Percentiles rank a stretch among this genome's conserved stretches.
Conservation (phyloP, 169 alveolate genomes). For the Plasmodium ovale region DNA sequence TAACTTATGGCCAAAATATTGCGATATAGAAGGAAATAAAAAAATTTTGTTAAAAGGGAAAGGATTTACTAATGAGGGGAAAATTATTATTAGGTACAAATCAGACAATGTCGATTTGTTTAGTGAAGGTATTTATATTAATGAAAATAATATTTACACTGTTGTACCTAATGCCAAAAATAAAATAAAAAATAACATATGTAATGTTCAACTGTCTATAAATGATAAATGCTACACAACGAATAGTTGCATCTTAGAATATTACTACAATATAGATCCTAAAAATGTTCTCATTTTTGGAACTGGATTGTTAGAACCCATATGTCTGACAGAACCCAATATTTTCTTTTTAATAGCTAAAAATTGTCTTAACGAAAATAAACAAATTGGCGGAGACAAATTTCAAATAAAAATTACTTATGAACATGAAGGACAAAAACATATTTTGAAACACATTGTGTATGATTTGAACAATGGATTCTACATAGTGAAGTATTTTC, state of each 20-base stretch:
- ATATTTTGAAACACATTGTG: constrained; percentile 21
- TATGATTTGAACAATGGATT: constrained; percentile 61
- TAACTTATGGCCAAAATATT: constrained; percentile 29
- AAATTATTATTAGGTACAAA: constrained; percentile 27
- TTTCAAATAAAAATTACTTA: constrained; percentile 49
- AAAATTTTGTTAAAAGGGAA: constrained; percentile 56
- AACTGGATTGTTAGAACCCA: constrained; percentile 66
- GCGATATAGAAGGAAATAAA: constrained; percentile 57
- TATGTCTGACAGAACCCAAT: constrained; percentile 40
- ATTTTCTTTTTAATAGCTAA: constrained; percentile 56
- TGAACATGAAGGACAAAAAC: constrained; percentile 16
- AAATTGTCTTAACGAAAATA: constrained; percentile 50
- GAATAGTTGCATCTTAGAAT: constrained; percentile 48
- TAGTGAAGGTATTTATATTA: constrained; percentile 68
- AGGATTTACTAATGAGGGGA: constrained; percentile 67
- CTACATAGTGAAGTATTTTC: constrained; percentile 58
- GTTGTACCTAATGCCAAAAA: constrained; percentile 56
- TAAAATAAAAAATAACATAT: constrained; percentile 49
- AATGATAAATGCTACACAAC: constrained; percentile 73
- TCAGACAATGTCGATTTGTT: constrained; percentile 39
- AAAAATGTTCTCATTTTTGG: constrained; percentile 60
- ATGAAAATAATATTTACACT: constrained; percentile 67
- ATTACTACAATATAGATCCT: constrained; percentile 55
- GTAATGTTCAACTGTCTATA: constrained; percentile 54
- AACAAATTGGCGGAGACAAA: constrained; percentile 69